A percentile compares a stretch with the other conserved stretches of the same genome.
Conservation (phyloP, 2,329 filamentous ascomycete species). For the Fusarium sororula region DNA sequence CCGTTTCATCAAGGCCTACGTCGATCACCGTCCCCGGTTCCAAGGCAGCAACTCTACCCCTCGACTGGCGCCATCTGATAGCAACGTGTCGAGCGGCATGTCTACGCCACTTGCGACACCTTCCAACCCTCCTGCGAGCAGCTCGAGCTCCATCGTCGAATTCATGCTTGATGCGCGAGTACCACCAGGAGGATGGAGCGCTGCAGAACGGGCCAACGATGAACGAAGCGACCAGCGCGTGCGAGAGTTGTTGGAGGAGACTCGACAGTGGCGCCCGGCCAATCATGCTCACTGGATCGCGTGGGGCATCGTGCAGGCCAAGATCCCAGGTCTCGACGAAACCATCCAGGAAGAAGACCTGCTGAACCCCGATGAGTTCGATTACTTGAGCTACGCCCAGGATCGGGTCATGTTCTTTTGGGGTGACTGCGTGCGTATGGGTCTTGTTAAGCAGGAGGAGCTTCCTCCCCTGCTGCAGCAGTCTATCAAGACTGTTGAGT, state of each 20-base stretch:
- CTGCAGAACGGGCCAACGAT: conserved; percentile 66
- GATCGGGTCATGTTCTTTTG: conserved; percentile 93
- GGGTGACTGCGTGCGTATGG: conserved; percentile 84
- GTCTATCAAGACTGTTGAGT: conserved; percentile 75
- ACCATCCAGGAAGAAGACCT: conserved; percentile 47
- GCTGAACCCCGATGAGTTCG: conserved; percentile 73
- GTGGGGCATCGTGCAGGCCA: conserved; percentile 97
- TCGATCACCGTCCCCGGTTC: conserved; percentile 80
- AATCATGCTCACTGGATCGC: conserved; percentile 93
- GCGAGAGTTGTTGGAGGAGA: conserved; percentile 77
- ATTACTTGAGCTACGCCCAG: conserved; percentile 92
- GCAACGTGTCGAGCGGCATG: conserved; percentile 44
- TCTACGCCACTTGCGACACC: conserved; percentile 47
- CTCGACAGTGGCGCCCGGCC: conserved; percentile 84
- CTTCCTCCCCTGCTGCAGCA: conserved; percentile 73
- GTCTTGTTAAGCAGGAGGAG: conserved; percentile 78
- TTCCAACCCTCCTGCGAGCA: conserved; percentile 51
- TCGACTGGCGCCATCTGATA: conserved; percentile 56
- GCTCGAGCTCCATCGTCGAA: conserved; percentile 67
- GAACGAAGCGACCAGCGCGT: conserved; percentile 74
- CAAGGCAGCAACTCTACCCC: conserved; percentile 59
- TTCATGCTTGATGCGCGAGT: conserved; percentile 86
- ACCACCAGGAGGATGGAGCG: conserved; percentile 61
- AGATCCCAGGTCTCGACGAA: conserved; percentile 76
- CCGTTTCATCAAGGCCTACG: conserved; percentile 86